Evolutionary conservation across 768 basidiomycete genomes (phyloP), one percentile per base, ranked within the genome.

Genomic region (Trametes elegans): DNA sequence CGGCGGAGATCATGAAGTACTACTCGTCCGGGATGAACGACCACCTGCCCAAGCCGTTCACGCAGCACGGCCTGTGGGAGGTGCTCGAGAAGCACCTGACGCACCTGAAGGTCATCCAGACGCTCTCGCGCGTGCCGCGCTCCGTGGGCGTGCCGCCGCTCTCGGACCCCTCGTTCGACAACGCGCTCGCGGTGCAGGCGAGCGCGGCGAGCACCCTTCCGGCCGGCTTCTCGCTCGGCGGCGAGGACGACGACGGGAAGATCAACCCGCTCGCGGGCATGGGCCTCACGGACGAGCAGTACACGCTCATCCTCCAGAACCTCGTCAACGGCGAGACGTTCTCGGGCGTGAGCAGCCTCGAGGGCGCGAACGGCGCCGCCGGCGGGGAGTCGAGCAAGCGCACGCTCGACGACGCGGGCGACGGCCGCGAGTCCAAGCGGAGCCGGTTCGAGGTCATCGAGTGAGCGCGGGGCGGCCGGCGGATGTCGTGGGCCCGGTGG

Each of bases 11-110:
- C 58, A 85, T 95, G 83, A 90, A 86, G 7, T 96, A 95, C 66
- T 89, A 88, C 68, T 85, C 87, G 26, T 86, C 85, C 36, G 89
- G 94, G 16, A 98, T 98, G 95, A 98, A 95, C 70, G 95, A 98
- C 71, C 89, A 97, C 53, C 75, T 98, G 16, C 90, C 94, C 7
- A 98, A 98, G 70, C 96, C 96, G 3, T 98, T 98, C 73, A 96
- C 91, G n/a, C 92, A 93, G 69, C 85, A 94, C 66, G 89, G 90
- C 14, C 74, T 98, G 27, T 73, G 95, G 42, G 86, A 88, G 59
- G 94, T 98, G 84, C 85, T 98, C 58, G 96, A 98, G 74, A 93
- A 91, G 82, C 91, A 94, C 65, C 74, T 93, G 28, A 85, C 84
- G 71, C 91, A 95, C 66, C 83, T 93, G 50, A 93, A 90, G 67